phyloP scores from a whole-genome alignment of 441 rosid species.

The Euphorbia celastroides region DNA sequence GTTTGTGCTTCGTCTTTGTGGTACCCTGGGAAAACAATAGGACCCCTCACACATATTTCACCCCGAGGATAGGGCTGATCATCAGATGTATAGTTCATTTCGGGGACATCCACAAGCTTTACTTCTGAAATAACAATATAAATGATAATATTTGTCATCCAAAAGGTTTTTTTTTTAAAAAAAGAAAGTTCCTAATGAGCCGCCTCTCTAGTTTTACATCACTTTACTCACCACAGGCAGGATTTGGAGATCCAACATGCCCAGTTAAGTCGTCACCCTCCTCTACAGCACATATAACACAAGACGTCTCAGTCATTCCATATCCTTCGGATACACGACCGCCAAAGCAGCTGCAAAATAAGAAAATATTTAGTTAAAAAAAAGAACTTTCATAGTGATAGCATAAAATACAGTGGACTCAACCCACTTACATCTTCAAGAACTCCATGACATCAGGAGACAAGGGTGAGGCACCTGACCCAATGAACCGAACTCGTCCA shows the following conservation, averaged over 20 bases:
- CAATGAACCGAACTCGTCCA: conserved; percentile 81
- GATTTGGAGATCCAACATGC: conserved; percentile 96
- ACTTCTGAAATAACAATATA: conserved; percentile 53
- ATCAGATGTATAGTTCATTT: conserved; percentile 90
- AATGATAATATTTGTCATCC: conserved; percentile 3
- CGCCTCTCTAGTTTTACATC: neutral
- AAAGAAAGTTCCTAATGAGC: neutral
- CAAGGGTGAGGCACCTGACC: conserved; percentile 95
- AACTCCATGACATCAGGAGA: conserved; percentile 97
- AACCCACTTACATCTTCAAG: conserved; percentile 67
- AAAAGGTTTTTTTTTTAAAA: conserved; percentile 6
- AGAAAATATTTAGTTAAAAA: conserved; percentile 1
- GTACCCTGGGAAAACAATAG: conserved; percentile 75
- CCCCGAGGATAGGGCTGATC: conserved; percentile 95
- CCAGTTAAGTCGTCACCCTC: conserved; percentile 74
- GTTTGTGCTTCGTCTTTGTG: conserved; percentile 93
- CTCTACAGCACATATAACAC: conserved; percentile 66
- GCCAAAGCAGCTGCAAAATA: conserved; percentile 75
- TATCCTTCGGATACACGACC: conserved; percentile 79
- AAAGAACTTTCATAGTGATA: conserved; percentile 11
- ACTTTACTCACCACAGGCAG: conserved; percentile 76
- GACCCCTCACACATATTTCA: conserved; percentile 97
- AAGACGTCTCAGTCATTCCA: conserved; percentile 98
- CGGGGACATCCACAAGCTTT: conserved; percentile 95
- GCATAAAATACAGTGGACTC: conserved; percentile 16